Evolutionary conservation across 2,329 filamentous ascomycete genomes (phyloP), one percentile per base, ranked within the genome.

Genomic region (Alternaria burnsii): DNA sequence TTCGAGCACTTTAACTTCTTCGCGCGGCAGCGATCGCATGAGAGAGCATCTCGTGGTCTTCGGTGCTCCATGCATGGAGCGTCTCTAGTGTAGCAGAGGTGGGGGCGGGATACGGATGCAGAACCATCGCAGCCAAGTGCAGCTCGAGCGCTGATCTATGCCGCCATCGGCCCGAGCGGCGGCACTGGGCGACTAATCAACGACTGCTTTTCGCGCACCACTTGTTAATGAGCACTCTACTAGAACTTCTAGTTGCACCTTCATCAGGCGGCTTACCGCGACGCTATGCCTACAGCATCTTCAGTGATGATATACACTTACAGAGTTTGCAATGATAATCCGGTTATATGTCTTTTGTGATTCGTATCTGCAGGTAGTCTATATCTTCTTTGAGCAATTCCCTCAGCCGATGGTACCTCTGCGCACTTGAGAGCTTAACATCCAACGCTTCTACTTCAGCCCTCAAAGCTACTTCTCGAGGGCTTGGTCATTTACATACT

Each of bases 1-100:
- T 72, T 72, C 24, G 70, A 72, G n/a, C 70, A 72, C 63, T 72
- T 72, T 36, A 72, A 42, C 47, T 72, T 72, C 40, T 72, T 72
- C 52, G 68, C 59, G 46, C 70, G 67, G 50, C 70, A 72, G 30
- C 70, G 63, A 52, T 71, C 68, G 62, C 70, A 72, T 44, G 63
- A 65, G 34, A 65, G 52, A 30, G 57, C 60, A 59, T 63, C 60
- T 36, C 61, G 66, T 26, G 62, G 53, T 50, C 63, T 69, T 64
- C 60, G 68, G 53, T 70, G 64, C 65, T 70, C 68, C 68, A 70
- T 70, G 58, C 67, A 70, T 70, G 58, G 50, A 55, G 46, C 41
- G 18, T 28, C 46, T 26, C 44, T 59, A 60, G 52, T 60, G 57
- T 62, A 40, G 56, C 47, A 38, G 60, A 54, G 48, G 57, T 54